Evolutionary conservation across 108 stramenopile genomes (phyloP), one percentile per base, ranked within the genome.

Genomic region (Chaetoceros muelleri): DNA sequence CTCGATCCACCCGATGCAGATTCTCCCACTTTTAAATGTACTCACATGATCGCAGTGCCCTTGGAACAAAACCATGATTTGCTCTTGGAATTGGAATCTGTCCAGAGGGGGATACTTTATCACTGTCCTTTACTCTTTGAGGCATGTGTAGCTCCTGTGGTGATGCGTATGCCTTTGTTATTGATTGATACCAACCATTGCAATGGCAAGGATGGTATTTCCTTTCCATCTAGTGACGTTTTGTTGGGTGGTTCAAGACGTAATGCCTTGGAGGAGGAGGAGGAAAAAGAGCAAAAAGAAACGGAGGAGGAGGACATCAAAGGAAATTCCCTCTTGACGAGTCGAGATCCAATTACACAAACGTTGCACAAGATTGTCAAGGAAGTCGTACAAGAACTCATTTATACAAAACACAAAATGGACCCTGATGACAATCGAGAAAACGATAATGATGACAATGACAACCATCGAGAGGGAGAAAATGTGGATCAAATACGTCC

Each of bases 11-110:
- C 3, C 1, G 59, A 60, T 53, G 31, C 60, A 34, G 26, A 54
- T 28, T 61, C 62, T 57, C 67, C 68, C 29, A 65, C 49, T 50
- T 65, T 58, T 0, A 40, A 30, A 46, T 74, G 57, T 60, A 81
- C 84, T 16, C 84, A 85, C 55, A 65, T 83, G 65, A 78, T 90
- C 44, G 88, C 80, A 49, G 75, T 90, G 57, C 88, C 88, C n/a
- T 66, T 90, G 59, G 80, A 72, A 3, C 44, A 64, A n/a, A 73
- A 70, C 21, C 71, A 83, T 53, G 82, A 90, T 51, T 73, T 90
- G 0, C 44, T 73, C 57, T 57, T 85, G 20, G 84, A 85, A 61
- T 53, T 90, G 48, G 82, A 81, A 52, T 67, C 80, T 22, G 75
- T 85, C 20, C 84, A 90, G 69, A 70, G 82, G 13, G 83, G 84